Base-by-base conservation (phyloP, 768 basidiomycete genomes). In the Lentinula detonsa region DNA sequence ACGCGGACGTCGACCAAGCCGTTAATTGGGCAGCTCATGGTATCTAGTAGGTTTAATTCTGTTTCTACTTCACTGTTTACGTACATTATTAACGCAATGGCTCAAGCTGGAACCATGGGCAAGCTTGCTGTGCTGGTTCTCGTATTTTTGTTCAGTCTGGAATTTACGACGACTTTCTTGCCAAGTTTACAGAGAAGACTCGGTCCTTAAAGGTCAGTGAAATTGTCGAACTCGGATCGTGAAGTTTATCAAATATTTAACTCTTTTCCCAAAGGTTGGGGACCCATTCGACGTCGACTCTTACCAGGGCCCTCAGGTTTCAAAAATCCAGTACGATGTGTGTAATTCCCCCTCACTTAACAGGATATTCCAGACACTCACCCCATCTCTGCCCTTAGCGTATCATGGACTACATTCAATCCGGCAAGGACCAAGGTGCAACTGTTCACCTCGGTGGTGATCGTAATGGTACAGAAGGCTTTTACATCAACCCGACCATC, bases 381-480 rank as follows among this genome's bases (percentile, higher is more conserved):
- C 1, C 28, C 33, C 5, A 48, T 55, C 10, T 54, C 31, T 8
- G 13, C 9, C 0, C 10, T 21, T 63, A 90, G 87, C 86, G 88
- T 59, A 81, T 94, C 63, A 84, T 91, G 81, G 73, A 71, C 9
- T 93, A 92, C 76, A 93, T 95, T 70, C 69, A 90, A 31, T 82
- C 85, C 8, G 93, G 92, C 2, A 88, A 84, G 69, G 69, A 80
- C 13, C 81, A 85, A 21, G 93, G 92, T 21, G 92, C 91, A 0
- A 88, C 71, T 15, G 72, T 89, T 6, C 79, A 83, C 65, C 59
- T 74, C 2, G 92, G 91, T 7, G 91, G 92, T 21, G 73, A 74
- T 53, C 75, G 76, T 37, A 70, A 73, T 63, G 84, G 83, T 18
- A 72, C 65, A 1, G 81, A 83, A 61, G 86, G 80, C 0, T 92